Evolutionary conservation across 2,329 filamentous ascomycete species (phyloP), one percentile per base, ranked within the genome.

Genomic region (Epichloe gansuensis): DNA sequence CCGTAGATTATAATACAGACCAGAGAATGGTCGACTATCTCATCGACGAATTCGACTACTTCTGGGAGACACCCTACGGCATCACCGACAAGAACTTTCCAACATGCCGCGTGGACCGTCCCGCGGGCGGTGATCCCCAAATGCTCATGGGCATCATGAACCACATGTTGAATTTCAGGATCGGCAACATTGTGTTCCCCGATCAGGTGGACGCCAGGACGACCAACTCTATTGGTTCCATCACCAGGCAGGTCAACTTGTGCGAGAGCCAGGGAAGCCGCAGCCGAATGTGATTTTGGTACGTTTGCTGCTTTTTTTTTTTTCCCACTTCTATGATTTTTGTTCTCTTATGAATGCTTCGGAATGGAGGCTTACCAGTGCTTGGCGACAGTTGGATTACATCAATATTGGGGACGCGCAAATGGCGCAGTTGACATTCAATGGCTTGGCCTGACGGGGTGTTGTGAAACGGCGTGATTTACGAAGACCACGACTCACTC

Each of bases 51-150:
- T 86, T 82, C 62, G 67, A 70, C 25, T 81, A 81, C 66, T 77
- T 85, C 58, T 90, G 85, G 71, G 87, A 91, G 65, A 91, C 85
- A 45, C 74, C 78, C 0, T 91, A 77, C 67, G 81, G 86, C 57
- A 80, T 82, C 56, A 78, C 75, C 1, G 69, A 77, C 48, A 67
- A 75, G 0, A 71, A 70, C 15, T 83, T 86, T 61, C 81, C 81
- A 61, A 77, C 76, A 43, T 91, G 87, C 68, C 70, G 70, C 11
- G 73, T 87, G 3, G 75, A 86, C 62, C 76, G 86, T 7, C 87
- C 87, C 0, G 49, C 63, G 0, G 65, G 64, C 0, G 69, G 66
- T 23, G 63, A 69, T 35, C 60, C 71, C 0, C 59, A 64, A 21
- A 65, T 64, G 28, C 68, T 69, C 35, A 72, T 76, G 72, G 71